These are phyloP conservation scores for Talaromyces atroroseus DNA, from an alignment of 2,329 filamentous ascomycete species.

Conservation along the genomic window DNA sequence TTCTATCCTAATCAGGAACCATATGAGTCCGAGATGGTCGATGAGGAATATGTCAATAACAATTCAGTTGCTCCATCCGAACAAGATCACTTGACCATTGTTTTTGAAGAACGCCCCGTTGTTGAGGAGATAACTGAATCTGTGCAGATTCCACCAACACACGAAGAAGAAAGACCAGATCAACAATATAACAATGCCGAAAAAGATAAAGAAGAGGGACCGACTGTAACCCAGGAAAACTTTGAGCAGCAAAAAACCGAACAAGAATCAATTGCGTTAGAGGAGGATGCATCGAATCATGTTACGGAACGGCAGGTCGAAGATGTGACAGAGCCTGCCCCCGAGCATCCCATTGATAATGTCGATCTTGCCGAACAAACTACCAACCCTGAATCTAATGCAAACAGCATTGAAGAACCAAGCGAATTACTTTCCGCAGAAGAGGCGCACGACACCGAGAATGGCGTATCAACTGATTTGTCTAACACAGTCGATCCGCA, in stretches of 20 bases:
- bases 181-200: neutral
- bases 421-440: neutral
- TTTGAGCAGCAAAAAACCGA: neutral
- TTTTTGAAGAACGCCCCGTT: neutral
- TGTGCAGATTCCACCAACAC: neutral
- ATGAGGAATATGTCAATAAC: constrained; percentile 29
- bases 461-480: neutral
- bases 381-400: neutral
- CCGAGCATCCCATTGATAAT: neutral
- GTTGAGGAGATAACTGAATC: neutral
- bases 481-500: constrained; percentile 15
- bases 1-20: constrained; percentile 25
- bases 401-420: neutral
- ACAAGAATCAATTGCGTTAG: neutral
- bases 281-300: neutral
- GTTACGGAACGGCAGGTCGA: neutral
- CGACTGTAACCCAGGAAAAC: neutral
- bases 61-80: neutral
- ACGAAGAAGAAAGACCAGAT: neutral
- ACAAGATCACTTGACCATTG: neutral
- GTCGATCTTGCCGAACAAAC: neutral
- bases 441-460: neutral
- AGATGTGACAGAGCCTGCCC: neutral
- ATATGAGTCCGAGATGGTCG: constrained; percentile 38
- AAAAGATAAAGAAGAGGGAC: neutral